Percentiles rank a stretch among this genome's conserved stretches.
Evolutionary conservation across 2,329 filamentous ascomycete genomes (phyloP).

Genomic region (Coniochaeta prunicola): DNA sequence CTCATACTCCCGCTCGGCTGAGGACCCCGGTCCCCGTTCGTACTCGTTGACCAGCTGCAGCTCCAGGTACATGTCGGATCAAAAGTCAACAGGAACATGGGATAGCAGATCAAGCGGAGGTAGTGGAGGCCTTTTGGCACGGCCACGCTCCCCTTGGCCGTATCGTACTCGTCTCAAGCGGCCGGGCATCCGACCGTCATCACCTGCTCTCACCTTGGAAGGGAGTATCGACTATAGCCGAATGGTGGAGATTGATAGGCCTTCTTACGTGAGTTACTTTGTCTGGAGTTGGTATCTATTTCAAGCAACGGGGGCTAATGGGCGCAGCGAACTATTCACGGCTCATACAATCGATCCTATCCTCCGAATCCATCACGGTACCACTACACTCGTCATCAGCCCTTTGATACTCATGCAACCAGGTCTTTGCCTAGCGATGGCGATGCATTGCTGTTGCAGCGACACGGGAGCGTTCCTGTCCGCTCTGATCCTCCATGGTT

Average conservation of each 20-base stretch:
- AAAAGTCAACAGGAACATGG: constrained; percentile 39
- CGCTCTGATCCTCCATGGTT: constrained; percentile 21
- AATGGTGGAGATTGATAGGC: constrained; percentile 42
- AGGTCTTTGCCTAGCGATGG: background rate
- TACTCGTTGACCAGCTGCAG: constrained; percentile 48
- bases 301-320: background rate
- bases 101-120: constrained; percentile 36
- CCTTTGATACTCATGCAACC: background rate
- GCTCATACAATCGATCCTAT: constrained; percentile 31
- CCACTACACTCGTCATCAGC: constrained; percentile 9
- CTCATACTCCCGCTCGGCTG: constrained; percentile 32
- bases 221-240: constrained; percentile 41
- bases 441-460: background rate
- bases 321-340: constrained; percentile 36
- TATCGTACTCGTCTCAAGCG: constrained; percentile 51
- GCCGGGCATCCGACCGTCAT: constrained; percentile 41
- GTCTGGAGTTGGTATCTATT: background rate
- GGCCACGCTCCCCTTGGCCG: constrained; percentile 51
- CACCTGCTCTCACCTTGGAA: constrained; percentile 40
- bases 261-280: constrained; percentile 32
- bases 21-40: constrained; percentile 38
- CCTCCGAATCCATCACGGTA: constrained; percentile 26
- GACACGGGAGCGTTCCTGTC: background rate
- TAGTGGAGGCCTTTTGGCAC: constrained; percentile 27
- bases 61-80: constrained; percentile 36